Evolutionary conservation across 805 yeast genomes (phyloP).

Genomic region (Suhomyces vadensis): DNA sequence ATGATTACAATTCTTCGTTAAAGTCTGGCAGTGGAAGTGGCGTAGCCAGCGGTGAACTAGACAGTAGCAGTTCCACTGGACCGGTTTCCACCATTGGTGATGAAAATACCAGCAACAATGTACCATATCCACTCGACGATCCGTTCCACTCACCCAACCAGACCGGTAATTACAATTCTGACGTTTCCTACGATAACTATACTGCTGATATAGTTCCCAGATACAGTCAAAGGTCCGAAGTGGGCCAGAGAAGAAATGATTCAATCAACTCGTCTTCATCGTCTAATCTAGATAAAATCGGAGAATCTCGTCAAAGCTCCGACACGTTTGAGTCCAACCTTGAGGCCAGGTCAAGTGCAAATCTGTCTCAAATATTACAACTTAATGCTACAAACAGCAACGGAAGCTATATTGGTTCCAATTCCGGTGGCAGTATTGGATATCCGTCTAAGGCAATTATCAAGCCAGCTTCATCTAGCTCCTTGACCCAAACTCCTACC

Average conservation of each 20-base stretch:
- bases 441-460: neutral
- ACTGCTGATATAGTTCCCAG: slow-evolving; percentile 1
- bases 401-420: neutral
- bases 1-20: slow-evolving; percentile 3
- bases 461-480: neutral
- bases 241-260: neutral
- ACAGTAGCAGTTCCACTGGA: neutral
- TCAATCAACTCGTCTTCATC: neutral
- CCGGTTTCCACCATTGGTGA: neutral
- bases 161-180: neutral
- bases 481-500: slow-evolving; percentile 5
- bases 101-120: neutral
- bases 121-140: slow-evolving; percentile 19
- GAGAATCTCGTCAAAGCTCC: slow-evolving; percentile 14
- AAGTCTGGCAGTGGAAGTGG: neutral
- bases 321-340: slow-evolving; percentile 12
- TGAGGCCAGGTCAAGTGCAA: slow-evolving; percentile 3
- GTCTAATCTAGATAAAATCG: neutral
- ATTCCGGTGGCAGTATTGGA: neutral
- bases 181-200: slow-evolving; percentile 2
- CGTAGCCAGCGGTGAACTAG: neutral
- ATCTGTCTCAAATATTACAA: slow-evolving; percentile 6
- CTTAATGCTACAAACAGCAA: neutral
- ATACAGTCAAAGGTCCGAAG: neutral
- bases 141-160: slow-evolving; percentile 3